phyloP scores from a whole-genome alignment of 139 green algal genomes.

The Zygnema cylindricum region DNA sequence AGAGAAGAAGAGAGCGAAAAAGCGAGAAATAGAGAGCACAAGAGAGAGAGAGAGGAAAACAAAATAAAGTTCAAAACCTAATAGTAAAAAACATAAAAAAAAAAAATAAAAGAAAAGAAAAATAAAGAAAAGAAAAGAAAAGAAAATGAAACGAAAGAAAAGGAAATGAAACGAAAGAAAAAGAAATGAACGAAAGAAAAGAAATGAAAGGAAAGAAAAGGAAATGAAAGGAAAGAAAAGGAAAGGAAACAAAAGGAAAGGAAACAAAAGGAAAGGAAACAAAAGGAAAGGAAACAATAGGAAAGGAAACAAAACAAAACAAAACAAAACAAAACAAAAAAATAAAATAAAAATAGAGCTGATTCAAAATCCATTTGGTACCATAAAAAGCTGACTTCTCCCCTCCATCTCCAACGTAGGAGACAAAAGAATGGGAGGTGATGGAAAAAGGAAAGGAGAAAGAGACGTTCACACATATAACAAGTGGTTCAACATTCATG shows the following conservation, averaged over 20 bases:
- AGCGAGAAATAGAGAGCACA: not conserved
- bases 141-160: not conserved
- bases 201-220: not conserved
- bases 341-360: too few relatives aligned
- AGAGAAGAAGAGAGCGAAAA: not conserved
- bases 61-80: not conserved
- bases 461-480: too few relatives aligned
- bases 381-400: too few relatives aligned
- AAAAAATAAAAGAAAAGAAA: not conserved
- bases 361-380: too few relatives aligned
- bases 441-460: too few relatives aligned
- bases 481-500: too few relatives aligned
- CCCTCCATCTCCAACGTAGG: too few relatives aligned
- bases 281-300: too few relatives aligned
- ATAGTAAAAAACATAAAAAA: not conserved
- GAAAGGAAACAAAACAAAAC: too few relatives aligned
- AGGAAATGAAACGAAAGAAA: not conserved
- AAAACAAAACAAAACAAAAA: too few relatives aligned
- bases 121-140: not conserved
- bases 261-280: constrained; percentile 17
- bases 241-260: not conserved
- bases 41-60: not conserved
- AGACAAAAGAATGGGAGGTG: too few relatives aligned
- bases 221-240: not conserved
- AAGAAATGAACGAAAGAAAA: not conserved